Evolutionary conservation across 768 basidiomycete species (phyloP), one percentile per base, ranked within the genome.

Genomic region (Russula earlei): DNA sequence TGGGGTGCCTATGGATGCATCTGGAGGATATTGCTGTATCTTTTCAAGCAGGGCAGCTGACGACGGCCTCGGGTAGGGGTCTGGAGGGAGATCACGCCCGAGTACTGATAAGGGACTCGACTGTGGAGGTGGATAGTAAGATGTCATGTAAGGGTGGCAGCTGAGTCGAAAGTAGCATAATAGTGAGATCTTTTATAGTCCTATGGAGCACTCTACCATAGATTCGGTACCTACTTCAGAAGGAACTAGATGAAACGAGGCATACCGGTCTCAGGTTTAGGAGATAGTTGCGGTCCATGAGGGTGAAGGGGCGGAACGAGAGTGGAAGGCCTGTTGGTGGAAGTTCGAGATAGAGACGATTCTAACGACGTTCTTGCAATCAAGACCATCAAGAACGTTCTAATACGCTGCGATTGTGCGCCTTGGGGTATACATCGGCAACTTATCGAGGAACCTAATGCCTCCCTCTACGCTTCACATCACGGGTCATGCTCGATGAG

Each of bases 61-160:
- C 17, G 45, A 12, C n/a, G 40, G 51, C 7, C 45, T 34, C 29
- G 46, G 51, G 27, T 25, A 9, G 33, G 31, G 10, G 1, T 58
- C 56, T n/a, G 40, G 19, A 44, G 52, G 41, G n/a, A 33, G 1
- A 38, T n/a, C 29, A 27, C 24, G 27, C 19, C 17, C 19, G 19
- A 24, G 44, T 48, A 40, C 44, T 42, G 51, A 4, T 20, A 53
- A 53, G 45, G 57, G 52, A 9, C 34, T 49, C 12, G 57, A 36
- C 17, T 48, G 25, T 31, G 27, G 47, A 5, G 10, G 9, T 5
- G 40, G 25, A 48, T 58, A 58, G 41, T 54, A 38, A 20, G 47
- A 29, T 17, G 38, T 22, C 56, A 58, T 58, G 56, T 29, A 34
- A 49, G 20, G 33, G 33, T 15, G 17, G 34, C 40, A 41, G 40